Base-by-base conservation (phyloP, 1,139 yeast species). In the Geotrichum fermentans region DNA sequence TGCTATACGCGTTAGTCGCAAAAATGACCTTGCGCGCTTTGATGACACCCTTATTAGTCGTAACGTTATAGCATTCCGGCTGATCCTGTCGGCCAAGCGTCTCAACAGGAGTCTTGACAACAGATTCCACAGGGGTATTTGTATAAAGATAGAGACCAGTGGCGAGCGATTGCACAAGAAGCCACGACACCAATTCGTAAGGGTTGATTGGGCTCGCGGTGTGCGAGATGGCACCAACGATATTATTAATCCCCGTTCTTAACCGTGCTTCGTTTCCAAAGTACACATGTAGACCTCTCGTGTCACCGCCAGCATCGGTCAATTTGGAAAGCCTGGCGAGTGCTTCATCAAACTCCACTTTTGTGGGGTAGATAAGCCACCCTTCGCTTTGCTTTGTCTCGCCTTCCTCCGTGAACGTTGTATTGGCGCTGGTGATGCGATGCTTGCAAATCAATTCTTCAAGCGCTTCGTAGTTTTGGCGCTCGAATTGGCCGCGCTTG, bases 141-240 rank as follows among this genome's bases (percentile, higher is more conserved):
- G 77, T 65, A 51, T 73, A 74, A 17, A 74, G 52, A 46, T 70
- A 65, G 28, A 72, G 56, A 5, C 73, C 73, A 20, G 57, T 55
- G 13, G 54, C 49, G 16, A 71, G 58, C 30, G 64, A 54, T 24
- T 57, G 57, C 51, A 65, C 62, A 43, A 73, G 52, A 4, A 73
- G 50, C 11, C 62, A 58, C 11, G 61, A 61, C 38, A 70, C 64
- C 4, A 73, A 55, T 50, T 67, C 67, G 58, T 73, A 71, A 1
- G 76, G 74, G 67, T 73, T 71, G 38, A 73, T 58, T 8, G 73
- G 66, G 1, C 70, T 66, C 2, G 75, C 71, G 2, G 74, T 73
- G 35, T 65, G 65, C 2, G 66, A 58, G 22, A 73, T 55, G 1
- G 70, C 71, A 14, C 67, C 65, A 7, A 56, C 56, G n/a, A 50